Percentiles rank a stretch among this genome's conserved stretches.
Conservation (phyloP, 176 grass and related monocot genomes). For the Areca catechu region DNA sequence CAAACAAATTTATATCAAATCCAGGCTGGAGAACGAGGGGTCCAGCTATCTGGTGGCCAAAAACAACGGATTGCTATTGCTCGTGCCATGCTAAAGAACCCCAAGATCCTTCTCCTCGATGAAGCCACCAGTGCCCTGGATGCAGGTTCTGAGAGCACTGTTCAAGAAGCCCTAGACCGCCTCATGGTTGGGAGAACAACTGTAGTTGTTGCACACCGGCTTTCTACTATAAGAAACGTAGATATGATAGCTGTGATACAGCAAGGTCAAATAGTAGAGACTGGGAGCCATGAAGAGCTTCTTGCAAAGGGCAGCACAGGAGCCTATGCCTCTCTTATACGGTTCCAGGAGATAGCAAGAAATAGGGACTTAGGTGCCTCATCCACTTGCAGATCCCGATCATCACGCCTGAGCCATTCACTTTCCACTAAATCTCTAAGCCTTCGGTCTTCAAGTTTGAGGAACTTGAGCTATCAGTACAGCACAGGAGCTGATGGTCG, state of each 20-base stretch:
- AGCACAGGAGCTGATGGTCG: slow-evolving; percentile 92
- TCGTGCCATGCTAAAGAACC: slow-evolving; percentile 91
- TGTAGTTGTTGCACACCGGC: slow-evolving; percentile 84
- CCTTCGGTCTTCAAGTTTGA: slow-evolving; percentile 73
- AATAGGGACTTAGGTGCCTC: slow-evolving; percentile 63
- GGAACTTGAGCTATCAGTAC: slow-evolving; percentile 94
- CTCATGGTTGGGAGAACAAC: slow-evolving; percentile 95
- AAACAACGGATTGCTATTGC: slow-evolving; percentile 97
- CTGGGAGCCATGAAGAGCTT: slow-evolving; percentile 79
- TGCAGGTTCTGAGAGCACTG: slow-evolving; percentile 85
- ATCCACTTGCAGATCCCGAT: slow-evolving; percentile 63
- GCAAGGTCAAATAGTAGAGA: slow-evolving; percentile 90
- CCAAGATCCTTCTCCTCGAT: slow-evolving; percentile 94
- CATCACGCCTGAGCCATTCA: slow-evolving; percentile 80
- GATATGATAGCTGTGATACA: slow-evolving; percentile 91
- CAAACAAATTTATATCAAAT: not conserved
- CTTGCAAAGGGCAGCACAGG: slow-evolving; percentile 64
- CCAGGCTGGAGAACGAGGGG: slow-evolving; percentile 84
- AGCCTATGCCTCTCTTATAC: slow-evolving; percentile 77
- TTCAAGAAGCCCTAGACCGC: slow-evolving; percentile 89
- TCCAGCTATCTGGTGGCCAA: slow-evolving; percentile 92
- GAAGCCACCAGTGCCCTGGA: slow-evolving; percentile 98
- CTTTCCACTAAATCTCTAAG: slow-evolving; percentile 98
- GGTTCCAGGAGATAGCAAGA: slow-evolving; percentile 69
- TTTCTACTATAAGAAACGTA: slow-evolving; percentile 87